These are phyloP conservation scores for Herpotrichia juniperi DNA, from an alignment of 2,329 filamentous ascomycete species.

Conservation along the genomic window DNA sequence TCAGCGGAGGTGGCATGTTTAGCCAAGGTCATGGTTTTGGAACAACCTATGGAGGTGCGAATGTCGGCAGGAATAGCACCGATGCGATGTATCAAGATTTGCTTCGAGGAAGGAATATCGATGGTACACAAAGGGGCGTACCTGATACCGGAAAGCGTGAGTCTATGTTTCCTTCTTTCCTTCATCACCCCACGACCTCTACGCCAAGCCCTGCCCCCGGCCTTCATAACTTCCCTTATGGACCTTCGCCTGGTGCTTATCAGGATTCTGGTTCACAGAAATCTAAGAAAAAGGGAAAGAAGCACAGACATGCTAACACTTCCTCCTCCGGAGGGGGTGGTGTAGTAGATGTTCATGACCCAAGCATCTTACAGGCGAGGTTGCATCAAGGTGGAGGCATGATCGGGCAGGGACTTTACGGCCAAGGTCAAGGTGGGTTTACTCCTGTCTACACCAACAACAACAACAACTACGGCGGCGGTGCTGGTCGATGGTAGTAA, in stretches of 20 bases:
- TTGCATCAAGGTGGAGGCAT: conserved; percentile 86
- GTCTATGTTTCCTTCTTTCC: conserved; percentile 93
- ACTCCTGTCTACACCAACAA: conserved; percentile 78
- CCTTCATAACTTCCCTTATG: conserved; percentile 91
- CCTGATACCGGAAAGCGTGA: conserved; percentile 96
- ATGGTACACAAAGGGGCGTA: conserved; percentile 72
- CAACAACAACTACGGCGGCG: conserved; percentile 27
- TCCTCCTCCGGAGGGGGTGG: conserved; percentile 99
- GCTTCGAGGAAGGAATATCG: conserved; percentile 68
- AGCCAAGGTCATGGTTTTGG: conserved; percentile 84
- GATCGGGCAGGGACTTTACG: conserved; percentile 87
- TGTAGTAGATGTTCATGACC: conserved; percentile 99
- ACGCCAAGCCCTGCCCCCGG: conserved; percentile 87
- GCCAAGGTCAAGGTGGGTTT: conserved; percentile 89
- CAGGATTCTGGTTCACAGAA: conserved; percentile 88
- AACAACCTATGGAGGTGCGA: conserved; percentile 65
- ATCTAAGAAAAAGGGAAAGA: conserved; percentile 99
- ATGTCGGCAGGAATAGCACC: conserved; percentile 73
- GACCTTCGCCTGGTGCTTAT: conserved; percentile 81
- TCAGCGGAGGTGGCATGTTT: conserved; percentile 80
- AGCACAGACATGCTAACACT: conserved; percentile 99
- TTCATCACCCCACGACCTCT: conserved; percentile 82
- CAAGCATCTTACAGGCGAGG: conserved; percentile 98
- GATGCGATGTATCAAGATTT: conserved; percentile 80
- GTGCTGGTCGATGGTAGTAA: conserved; percentile 46